These are phyloP conservation scores for Phytopythium helicoides DNA, from an alignment of 352 stramenopile species.

Conservation along the genomic window DNA sequence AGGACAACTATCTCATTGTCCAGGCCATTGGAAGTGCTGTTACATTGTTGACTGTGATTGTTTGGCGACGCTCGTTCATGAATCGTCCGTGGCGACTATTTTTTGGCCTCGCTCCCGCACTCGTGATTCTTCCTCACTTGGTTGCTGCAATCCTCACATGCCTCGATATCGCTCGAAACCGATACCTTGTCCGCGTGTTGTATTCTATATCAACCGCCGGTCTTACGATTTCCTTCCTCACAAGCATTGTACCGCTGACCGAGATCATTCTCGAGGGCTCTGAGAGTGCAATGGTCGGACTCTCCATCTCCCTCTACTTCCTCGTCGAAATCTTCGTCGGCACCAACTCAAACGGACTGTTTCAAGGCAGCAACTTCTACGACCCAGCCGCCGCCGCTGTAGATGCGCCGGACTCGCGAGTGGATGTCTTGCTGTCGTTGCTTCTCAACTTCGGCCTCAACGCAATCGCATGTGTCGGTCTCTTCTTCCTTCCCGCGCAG, in stretches of 20 bases:
- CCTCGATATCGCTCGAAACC: conserved; percentile 25
- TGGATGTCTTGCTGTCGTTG: conserved; percentile 28
- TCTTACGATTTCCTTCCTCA: conserved; percentile 16
- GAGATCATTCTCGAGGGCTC: conserved; percentile 64
- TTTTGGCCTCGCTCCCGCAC: conserved; percentile 18
- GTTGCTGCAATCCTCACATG: conserved; percentile 20
- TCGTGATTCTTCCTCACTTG: conserved; percentile 28
- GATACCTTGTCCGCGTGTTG: conserved; percentile 28
- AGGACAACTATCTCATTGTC: conserved; percentile 20
- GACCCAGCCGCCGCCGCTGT: conserved; percentile 15
- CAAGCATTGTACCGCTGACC: conserved; percentile 34
- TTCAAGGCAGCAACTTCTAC: conserved; percentile 35
- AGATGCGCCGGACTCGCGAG: conserved; percentile 24
- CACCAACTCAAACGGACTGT: conserved; percentile 38
- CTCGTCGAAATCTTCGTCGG: conserved; percentile 47
- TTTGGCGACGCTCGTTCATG: conserved; percentile 42
- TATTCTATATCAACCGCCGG: conserved; percentile 17
- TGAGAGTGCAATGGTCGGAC: conserved; percentile 47
- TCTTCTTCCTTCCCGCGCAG: conserved; percentile 45
- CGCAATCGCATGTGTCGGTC: conserved; percentile 21
- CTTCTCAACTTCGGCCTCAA: conserved; percentile 47
- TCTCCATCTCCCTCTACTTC: conserved; percentile 51
- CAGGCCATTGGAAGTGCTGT: conserved; percentile 19
- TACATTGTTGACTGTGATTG: conserved; percentile 18
- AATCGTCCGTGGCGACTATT: conserved; percentile 38